Evolutionary conservation across 208 protist genomes (phyloP).

Genomic region (Perkinsela sp.): DNA sequence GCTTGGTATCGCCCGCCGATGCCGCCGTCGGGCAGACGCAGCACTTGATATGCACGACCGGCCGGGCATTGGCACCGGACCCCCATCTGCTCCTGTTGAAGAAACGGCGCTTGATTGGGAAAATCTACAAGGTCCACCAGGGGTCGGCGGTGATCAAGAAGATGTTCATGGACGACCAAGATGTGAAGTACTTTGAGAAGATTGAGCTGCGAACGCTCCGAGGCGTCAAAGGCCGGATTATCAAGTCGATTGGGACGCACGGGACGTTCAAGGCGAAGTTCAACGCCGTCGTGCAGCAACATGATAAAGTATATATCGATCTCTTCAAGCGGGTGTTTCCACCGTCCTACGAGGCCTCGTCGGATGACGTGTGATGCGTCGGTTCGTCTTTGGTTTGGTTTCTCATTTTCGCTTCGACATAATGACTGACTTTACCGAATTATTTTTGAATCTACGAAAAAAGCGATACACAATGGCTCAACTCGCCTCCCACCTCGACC

Average conservation of each 20-base stretch:
- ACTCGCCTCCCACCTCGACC: no score
- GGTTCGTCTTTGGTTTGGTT: no score
- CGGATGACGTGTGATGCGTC: not conserved
- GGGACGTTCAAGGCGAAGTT: slow-evolving; percentile 82
- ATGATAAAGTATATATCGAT: slow-evolving; percentile 87
- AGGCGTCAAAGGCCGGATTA: slow-evolving; percentile 73
- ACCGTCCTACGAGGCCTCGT: not conserved
- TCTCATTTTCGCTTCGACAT: no score
- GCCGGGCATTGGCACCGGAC: slow-evolving; percentile 10
- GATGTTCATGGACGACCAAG: slow-evolving; percentile 77
- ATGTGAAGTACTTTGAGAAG: slow-evolving; percentile 84
- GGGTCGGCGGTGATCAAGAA: slow-evolving; percentile 60
- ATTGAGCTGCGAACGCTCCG: slow-evolving; percentile 83
- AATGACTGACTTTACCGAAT: no score
- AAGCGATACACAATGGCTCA: no score
- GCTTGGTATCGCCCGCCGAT: slow-evolving; percentile 14
- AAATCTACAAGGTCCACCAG: slow-evolving; percentile 33
- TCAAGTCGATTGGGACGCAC: slow-evolving; percentile 78
- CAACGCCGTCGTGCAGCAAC: slow-evolving; percentile 66
- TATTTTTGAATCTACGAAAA: no score
- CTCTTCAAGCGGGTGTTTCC: slow-evolving; percentile 88
- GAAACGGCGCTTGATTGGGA: slow-evolving; percentile 30
- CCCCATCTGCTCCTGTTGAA: slow-evolving; percentile 43
- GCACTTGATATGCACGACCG: slow-evolving; percentile 1
- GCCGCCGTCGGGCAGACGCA: slow-evolving; percentile 7